Evolutionary conservation across 2,329 filamentous ascomycete species (phyloP), one percentile per base, ranked within the genome.

Genomic region (Amphichorda felina): DNA sequence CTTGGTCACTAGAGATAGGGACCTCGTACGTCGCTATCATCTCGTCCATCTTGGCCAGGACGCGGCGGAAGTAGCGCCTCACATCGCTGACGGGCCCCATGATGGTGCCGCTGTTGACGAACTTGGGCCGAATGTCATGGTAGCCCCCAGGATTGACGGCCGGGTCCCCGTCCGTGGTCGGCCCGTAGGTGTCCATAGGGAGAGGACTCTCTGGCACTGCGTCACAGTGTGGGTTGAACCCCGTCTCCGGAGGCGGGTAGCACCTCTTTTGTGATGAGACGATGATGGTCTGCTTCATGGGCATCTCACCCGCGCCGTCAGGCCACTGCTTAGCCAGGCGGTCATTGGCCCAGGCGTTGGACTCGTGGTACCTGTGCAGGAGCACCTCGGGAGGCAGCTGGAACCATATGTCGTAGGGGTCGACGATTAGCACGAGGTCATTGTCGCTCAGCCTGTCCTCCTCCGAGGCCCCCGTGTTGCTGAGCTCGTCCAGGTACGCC

Each of bases 41-140:
- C 33, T 41, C 39, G 8, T 47, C 43, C 38, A 55, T 47, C 25
- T 42, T 49, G 10, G 49, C 45, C 30, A 48, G 46, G 15, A 43
- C 47, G 3, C 47, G 43, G 2, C 43, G 41, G 14, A 52, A 47
- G 19, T 50, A 47, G 15, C 43, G 42, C 10, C 41, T 40, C 45
- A 53, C 45, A 17, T 50, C 49, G 11, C 46, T 45, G 1, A 45
- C 50, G 2, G 50, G 46, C 1, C 51, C 52, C 36, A 55, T 49
- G 38, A 53, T 41, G 29, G 42, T 47, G 8, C 52, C 52, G 9
- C 49, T 51, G 38, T 54, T 55, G 38, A 54, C 41, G 35, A 40
- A 55, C 13, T 45, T 46, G 10, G 52, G 52, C 8, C 51, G 47
- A 8, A 46, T 36, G 30, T 42, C 31, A 27, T 37, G 19, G 21